Evolutionary conservation across 345 rosid genomes (phyloP).

Genomic region (Eucalyptus pauciflora): DNA sequence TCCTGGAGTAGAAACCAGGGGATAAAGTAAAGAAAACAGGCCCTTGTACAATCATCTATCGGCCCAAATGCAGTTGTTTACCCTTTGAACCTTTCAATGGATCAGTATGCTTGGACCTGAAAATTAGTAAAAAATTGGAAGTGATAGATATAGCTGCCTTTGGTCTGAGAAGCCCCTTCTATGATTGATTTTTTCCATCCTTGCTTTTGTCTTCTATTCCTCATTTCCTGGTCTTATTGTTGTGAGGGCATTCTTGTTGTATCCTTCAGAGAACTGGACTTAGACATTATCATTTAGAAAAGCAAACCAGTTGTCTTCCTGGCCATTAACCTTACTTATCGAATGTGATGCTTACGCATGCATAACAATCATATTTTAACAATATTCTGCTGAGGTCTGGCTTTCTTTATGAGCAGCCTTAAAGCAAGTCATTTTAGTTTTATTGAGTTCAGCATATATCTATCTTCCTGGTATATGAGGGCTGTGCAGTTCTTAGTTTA

Average conservation of each 20-base stretch:
- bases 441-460: not conserved
- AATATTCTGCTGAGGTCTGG: not conserved
- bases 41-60: not conserved
- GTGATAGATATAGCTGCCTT: not conserved
- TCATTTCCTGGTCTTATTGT: not conserved
- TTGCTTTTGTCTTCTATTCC: not conserved
- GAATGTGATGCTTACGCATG: not conserved
- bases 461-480: not conserved
- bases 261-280: not conserved
- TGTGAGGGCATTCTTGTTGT: not conserved
- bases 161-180: not conserved
- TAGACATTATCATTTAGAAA: not conserved
- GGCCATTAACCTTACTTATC: not conserved
- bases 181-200: not conserved
- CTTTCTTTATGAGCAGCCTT: not conserved
- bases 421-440: not conserved
- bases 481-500: not conserved
- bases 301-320: not conserved
- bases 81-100: not conserved
- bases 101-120: not conserved
- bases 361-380: not conserved
- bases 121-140: not conserved
- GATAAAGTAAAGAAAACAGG: not conserved
- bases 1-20: not conserved
- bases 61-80: not conserved